Evolutionary conservation across 2,329 filamentous ascomycete species (phyloP).

Genomic region (Penicillium sp.): DNA sequence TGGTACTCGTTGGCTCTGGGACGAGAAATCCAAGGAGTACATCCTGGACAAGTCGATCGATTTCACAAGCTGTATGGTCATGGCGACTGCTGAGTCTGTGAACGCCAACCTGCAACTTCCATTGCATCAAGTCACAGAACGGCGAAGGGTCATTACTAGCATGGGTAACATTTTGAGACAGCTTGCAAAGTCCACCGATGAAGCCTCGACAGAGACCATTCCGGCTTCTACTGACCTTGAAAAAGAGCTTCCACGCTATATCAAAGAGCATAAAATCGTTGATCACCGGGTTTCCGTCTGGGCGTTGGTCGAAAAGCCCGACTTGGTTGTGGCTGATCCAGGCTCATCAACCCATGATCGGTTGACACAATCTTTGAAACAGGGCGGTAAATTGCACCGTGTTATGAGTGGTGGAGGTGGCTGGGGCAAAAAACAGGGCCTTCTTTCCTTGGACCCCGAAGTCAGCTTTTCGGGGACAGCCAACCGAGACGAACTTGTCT

Average conservation of each 20-base stretch:
- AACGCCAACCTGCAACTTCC: slow-evolving; percentile 31
- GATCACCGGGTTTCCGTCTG: slow-evolving; percentile 44
- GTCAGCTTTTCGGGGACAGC: slow-evolving; percentile 28
- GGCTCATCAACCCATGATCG: slow-evolving; percentile 19
- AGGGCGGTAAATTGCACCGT: slow-evolving; percentile 42
- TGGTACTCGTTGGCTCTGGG: slow-evolving; percentile 37
- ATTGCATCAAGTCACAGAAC: slow-evolving; percentile 38
- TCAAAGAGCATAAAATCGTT: slow-evolving; percentile 38
- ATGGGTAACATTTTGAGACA: slow-evolving; percentile 48
- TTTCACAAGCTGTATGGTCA: slow-evolving; percentile 35
- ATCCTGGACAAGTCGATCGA: slow-evolving; percentile 28
- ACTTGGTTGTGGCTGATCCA: slow-evolving; percentile 10
- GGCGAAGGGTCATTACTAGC: slow-evolving; percentile 40
- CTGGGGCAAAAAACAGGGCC: slow-evolving; percentile 49
- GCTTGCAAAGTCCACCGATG: slow-evolving; percentile 35
- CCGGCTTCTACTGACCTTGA: slow-evolving; percentile 46
- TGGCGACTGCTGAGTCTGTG: slow-evolving; percentile 15
- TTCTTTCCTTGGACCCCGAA: slow-evolving; percentile 46
- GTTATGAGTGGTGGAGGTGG: slow-evolving; percentile 47
- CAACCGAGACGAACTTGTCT: slow-evolving; percentile 14
- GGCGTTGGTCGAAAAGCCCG: slow-evolving; percentile 40
- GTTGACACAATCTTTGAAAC: slow-evolving; percentile 29
- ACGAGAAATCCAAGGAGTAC: slow-evolving; percentile 23
- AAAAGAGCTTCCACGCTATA: slow-evolving; percentile 42
- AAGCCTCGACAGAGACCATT: slow-evolving; percentile 30